phyloP scores from a whole-genome alignment of 83 land plant genomes.

The Thuja plicata region DNA sequence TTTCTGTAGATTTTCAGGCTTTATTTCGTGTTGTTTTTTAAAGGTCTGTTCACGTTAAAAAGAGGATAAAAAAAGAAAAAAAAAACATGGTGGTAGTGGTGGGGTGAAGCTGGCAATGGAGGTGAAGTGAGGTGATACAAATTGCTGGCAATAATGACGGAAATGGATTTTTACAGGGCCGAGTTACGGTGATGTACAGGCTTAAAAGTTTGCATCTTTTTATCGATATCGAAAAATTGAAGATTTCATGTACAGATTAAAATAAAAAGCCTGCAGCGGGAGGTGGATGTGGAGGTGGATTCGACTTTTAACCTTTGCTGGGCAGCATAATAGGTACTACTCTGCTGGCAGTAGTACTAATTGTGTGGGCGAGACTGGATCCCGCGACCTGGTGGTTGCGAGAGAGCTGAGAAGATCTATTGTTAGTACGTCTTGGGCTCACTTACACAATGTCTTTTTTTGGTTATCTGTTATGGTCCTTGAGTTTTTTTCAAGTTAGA shows the following conservation, averaged over 20 bases:
- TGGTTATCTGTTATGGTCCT: neutral
- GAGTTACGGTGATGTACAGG: neutral
- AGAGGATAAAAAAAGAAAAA: neutral
- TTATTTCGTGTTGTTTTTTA: neutral
- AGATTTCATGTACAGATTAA: slow-evolving; percentile 2
- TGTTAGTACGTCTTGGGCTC: neutral
- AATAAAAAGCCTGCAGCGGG: slow-evolving; percentile 1
- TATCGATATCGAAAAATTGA: neutral
- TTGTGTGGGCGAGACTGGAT: neutral
- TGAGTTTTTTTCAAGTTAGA: neutral
- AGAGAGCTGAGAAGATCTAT: neutral
- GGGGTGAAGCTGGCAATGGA: neutral
- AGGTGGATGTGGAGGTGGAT: neutral
- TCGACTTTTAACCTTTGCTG: neutral
- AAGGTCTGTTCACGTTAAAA: neutral
- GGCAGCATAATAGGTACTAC: neutral
- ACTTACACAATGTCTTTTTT: neutral
- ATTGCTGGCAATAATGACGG: neutral
- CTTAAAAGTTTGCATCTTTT: neutral
- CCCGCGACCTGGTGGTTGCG: neutral
- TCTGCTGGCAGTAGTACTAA: neutral
- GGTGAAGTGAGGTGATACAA: neutral
- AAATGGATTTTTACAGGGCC: neutral
- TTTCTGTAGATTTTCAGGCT: slow-evolving; percentile 2
- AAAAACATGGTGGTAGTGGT: neutral